Percentiles rank a stretch among this genome's conserved stretches.
Conservation (phyloP, 73 alveolate genomes). For the Paramecium biaurelia region DNA sequence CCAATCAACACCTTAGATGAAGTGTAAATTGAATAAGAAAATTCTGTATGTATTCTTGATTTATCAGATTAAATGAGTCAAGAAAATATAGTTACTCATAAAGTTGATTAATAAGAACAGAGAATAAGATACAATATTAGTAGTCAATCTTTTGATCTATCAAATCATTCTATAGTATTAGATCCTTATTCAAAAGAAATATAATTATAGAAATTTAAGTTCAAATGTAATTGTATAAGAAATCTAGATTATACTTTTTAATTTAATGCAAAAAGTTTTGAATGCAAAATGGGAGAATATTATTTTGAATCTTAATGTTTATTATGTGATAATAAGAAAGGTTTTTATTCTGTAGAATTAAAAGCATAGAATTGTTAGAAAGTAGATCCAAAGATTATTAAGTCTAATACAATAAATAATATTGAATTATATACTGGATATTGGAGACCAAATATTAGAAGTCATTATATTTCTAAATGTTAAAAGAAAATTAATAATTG, state of each 20-base stretch:
- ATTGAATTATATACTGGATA: not conserved
- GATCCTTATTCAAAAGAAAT: not conserved
- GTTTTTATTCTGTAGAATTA: not conserved
- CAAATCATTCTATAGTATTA: not conserved
- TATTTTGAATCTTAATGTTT: not conserved
- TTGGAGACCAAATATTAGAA: not conserved
- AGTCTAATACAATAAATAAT: not conserved
- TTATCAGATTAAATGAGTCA: not conserved
- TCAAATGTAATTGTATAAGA: not conserved
- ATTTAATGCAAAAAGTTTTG: not conserved
- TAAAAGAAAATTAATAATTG: not conserved
- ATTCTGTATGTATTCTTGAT: not conserved
- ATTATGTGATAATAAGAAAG: not conserved
- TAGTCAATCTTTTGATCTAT: not conserved
- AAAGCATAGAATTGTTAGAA: not conserved
- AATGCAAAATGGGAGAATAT: not conserved
- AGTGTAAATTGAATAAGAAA: not conserved
- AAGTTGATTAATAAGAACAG: not conserved
- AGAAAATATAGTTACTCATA: not conserved
- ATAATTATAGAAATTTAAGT: not conserved
- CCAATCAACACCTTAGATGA: not conserved
- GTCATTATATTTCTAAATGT: not conserved
- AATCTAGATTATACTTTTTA: not conserved
- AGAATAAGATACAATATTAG: not conserved
- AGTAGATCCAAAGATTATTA: not conserved